A percentile compares a stretch with the other conserved stretches of the same genome.
These are phyloP conservation scores for Tritrichomonas foetus DNA, from an alignment of 208 protist species.

Conservation along the genomic window DNA sequence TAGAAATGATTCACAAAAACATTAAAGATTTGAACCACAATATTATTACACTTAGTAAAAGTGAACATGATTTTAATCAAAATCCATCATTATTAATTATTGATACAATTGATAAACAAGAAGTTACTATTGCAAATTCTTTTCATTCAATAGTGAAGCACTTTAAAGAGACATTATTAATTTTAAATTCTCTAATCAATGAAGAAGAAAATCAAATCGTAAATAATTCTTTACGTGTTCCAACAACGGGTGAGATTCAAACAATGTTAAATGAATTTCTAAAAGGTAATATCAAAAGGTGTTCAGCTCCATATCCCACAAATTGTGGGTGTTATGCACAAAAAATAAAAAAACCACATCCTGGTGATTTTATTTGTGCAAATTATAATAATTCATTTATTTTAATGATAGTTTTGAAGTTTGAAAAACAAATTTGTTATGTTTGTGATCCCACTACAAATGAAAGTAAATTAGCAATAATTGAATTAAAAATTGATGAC, in stretches of 20 bases:
- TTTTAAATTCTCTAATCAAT: background rate
- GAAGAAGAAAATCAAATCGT: background rate
- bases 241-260: background rate
- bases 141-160: background rate
- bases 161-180: background rate
- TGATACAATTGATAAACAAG: background rate
- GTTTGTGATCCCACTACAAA: slow-evolving; percentile 14
- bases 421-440: background rate
- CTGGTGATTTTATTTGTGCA: background rate
- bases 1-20: no score
- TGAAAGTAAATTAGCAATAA: background rate
- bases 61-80: background rate
- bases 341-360: background rate
- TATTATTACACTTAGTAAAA: no score
- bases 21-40: no score
- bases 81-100: background rate
- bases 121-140: background rate
- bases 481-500: background rate
- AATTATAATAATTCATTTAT: background rate
- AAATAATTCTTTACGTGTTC: background rate
- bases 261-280: background rate
- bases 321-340: background rate
- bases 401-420: background rate
- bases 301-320: background rate
- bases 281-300: background rate